Percentiles rank a stretch among this genome's conserved stretches.
Evolutionary conservation across 495 filamentous ascomycete genomes (phyloP).

Genomic region (Talaromyces liani): DNA sequence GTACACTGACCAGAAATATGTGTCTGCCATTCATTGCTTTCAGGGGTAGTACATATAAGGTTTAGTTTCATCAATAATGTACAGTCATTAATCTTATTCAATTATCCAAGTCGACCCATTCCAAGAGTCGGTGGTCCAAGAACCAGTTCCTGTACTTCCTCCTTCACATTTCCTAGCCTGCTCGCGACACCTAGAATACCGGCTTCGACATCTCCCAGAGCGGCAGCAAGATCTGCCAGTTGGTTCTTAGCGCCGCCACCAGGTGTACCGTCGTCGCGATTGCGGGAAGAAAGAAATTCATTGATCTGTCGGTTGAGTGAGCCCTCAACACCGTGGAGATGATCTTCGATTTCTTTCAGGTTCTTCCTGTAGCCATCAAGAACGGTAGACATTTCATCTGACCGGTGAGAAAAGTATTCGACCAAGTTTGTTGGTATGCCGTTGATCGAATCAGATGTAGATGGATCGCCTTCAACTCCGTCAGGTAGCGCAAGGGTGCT

Average conservation of each 20-base stretch:
- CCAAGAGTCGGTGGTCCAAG: slow-evolving; percentile 39
- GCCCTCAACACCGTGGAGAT: slow-evolving; percentile 67
- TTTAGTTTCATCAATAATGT: slow-evolving; percentile 5
- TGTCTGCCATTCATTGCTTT: neutral
- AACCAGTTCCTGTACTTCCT: slow-evolving; percentile 61
- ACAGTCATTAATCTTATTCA: slow-evolving; percentile 11
- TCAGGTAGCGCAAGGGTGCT: slow-evolving; percentile 39
- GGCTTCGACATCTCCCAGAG: slow-evolving; percentile 69
- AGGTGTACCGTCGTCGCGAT: slow-evolving; percentile 36
- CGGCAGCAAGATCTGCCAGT: slow-evolving; percentile 54
- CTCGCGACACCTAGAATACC: slow-evolving; percentile 69
- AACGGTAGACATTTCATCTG: slow-evolving; percentile 62
- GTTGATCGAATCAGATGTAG: slow-evolving; percentile 28
- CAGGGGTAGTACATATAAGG: neutral
- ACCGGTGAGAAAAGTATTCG: slow-evolving; percentile 65
- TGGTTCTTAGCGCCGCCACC: slow-evolving; percentile 36
- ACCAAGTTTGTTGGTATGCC: slow-evolving; percentile 53
- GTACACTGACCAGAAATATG: neutral
- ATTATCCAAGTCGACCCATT: slow-evolving; percentile 20
- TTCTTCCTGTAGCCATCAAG: slow-evolving; percentile 60
- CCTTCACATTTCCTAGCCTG: slow-evolving; percentile 59
- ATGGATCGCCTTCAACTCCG: slow-evolving; percentile 52
- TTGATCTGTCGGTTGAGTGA: slow-evolving; percentile 63
- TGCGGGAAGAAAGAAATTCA: slow-evolving; percentile 52
- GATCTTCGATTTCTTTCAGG: slow-evolving; percentile 74